These are phyloP conservation scores for Xylaria sp. DNA, from an alignment of 2,329 filamentous ascomycete genomes.

Conservation along the genomic window DNA sequence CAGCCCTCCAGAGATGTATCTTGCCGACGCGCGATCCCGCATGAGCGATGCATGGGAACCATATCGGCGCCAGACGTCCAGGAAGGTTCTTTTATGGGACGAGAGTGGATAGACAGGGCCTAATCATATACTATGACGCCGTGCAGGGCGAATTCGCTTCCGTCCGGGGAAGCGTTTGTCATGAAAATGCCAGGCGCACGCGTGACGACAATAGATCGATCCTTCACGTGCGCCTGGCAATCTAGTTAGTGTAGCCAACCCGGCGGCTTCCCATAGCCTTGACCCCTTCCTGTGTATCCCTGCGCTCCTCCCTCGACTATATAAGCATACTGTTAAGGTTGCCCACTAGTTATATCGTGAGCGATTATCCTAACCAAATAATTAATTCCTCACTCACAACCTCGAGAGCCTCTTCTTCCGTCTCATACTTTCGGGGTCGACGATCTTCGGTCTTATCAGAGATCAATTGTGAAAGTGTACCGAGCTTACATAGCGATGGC, in stretches of 20 bases:
- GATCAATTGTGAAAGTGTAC: constrained; percentile 7
- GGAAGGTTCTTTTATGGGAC: constrained; percentile 7
- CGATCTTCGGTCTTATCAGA: neutral
- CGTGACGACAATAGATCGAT: constrained; percentile 29
- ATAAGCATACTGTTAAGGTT: constrained; percentile 21
- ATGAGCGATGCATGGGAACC: constrained; percentile 4
- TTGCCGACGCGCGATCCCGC: constrained; percentile 11
- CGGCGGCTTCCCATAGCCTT: constrained; percentile 15
- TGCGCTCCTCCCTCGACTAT: constrained; percentile 20
- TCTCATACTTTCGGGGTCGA: neutral
- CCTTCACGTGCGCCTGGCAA: constrained; percentile 14
- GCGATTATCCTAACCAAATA: neutral
- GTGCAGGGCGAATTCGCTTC: constrained; percentile 10
- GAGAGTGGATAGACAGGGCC: constrained; percentile 26
- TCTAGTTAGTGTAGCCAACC: constrained; percentile 1
- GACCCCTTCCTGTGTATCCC: constrained; percentile 10
- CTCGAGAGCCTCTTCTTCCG: neutral
- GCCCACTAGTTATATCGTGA: neutral
- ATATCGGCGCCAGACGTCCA: constrained; percentile 18
- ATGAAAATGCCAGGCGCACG: constrained; percentile 17
- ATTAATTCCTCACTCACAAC: neutral
- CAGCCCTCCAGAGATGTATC: constrained; percentile 3
- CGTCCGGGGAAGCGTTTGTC: constrained; percentile 8
- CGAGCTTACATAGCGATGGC: constrained; percentile 37
- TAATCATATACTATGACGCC: constrained; percentile 30